These are phyloP conservation scores for Prototheca wickerhamii DNA, from an alignment of 163 green algal genomes.

Conservation along the genomic window DNA sequence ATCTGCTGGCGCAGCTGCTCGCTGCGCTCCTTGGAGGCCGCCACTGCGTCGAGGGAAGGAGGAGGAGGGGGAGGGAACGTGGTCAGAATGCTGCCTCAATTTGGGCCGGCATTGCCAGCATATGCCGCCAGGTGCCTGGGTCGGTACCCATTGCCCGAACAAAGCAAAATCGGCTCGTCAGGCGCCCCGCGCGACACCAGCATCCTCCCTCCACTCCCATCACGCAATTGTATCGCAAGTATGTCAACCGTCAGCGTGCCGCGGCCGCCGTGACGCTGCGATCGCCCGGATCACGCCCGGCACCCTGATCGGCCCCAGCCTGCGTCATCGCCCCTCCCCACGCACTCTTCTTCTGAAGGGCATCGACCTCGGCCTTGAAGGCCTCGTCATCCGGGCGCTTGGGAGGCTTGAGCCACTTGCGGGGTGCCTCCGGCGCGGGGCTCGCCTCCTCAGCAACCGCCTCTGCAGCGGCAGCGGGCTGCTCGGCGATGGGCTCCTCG, in stretches of 20 bases:
- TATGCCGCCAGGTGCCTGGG: too few relatives aligned
- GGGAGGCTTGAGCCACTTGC: conserved; percentile 13
- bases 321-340: neutral
- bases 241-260: too few relatives aligned
- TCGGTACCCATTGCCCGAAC: too few relatives aligned
- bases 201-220: too few relatives aligned
- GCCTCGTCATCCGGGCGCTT: conserved; percentile 24
- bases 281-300: neutral
- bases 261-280: neutral
- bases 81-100: too few relatives aligned
- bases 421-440: neutral
- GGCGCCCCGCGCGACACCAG: too few relatives aligned
- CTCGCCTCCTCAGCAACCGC: conserved; percentile 3
- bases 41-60: conserved; percentile 12
- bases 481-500: conserved; percentile 6
- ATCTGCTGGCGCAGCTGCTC: conserved; percentile 30
- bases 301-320: neutral
- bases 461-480: neutral
- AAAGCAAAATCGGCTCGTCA: too few relatives aligned
- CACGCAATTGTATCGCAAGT: too few relatives aligned
- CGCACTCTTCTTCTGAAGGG: conserved; percentile 27
- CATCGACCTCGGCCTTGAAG: conserved; percentile 18
- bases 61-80: neutral
- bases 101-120: too few relatives aligned
- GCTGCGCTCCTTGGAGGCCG: conserved; percentile 28